Base-by-base conservation (phyloP, 345 rosid species). In the Carallia pectinifolia region DNA sequence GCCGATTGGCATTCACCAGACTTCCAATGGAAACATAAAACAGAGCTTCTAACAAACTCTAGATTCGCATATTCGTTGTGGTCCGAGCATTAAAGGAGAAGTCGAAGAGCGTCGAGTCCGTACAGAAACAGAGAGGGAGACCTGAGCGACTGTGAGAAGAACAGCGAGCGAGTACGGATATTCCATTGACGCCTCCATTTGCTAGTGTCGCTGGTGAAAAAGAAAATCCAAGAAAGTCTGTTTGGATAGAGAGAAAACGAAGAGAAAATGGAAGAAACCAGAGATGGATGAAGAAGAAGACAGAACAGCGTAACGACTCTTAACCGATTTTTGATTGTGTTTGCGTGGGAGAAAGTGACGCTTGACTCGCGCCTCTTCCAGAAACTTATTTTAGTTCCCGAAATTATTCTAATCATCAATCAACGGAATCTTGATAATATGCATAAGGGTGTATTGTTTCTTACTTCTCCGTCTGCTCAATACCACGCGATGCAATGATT, bases 171-270 rank as follows among this genome's bases (percentile, higher is more conserved):
- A 82, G 71, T 73, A 74, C 72, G 81, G 82, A 69, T 77, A 83
- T 72, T 81, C 89, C 90, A 86, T 84, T 64, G 75, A 74, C 84
- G 82, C 73, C 81, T 80, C 83, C 90, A 88, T 89, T 79, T 54
- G 77, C 62, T 36, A 86, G 77, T 39, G 73, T 60, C 33, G 17
- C 70, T 58, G 44, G 70, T 4, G 44, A 40, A 54, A 53, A 23
- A 44, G 65, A 19, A 65, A 38, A 30, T 40, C 23, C 6, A 2
- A 63, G 54, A 44, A 44, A 44, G 44, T 48, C 65, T 34, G 80
- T 61, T 70, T 75, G 78, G 74, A 61, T 7, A 30, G 58, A 38
- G 33, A 70, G 72, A 70, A 23, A 61, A 10, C 6, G 6, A 47
- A 36, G 34, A 40, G 40, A 69, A 77, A 68, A 39, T 53, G 37